Evolutionary conservation across 495 filamentous ascomycete genomes (phyloP).

Genomic region (Tuber calosporum): DNA sequence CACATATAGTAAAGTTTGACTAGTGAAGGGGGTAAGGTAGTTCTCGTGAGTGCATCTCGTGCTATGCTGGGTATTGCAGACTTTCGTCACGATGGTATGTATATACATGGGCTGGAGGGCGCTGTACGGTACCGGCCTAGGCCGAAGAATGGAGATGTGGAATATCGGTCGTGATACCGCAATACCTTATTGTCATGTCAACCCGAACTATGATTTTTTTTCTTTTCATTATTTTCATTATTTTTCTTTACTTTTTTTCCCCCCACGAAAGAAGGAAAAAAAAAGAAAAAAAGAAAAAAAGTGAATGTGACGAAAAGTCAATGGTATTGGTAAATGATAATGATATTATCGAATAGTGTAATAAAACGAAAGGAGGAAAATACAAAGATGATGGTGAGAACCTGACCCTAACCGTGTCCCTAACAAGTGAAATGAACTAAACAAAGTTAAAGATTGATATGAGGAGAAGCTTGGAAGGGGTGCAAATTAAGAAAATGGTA

Average conservation of each 20-base stretch:
- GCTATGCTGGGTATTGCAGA: background rate
- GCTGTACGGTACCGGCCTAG: background rate
- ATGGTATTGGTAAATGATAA: background rate
- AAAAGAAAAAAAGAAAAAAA: background rate
- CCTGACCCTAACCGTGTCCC: slow-evolving; percentile 4
- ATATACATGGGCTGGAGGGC: background rate
- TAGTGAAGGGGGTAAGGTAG: too few relatives aligned
- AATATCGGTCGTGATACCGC: background rate
- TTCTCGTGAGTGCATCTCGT: background rate
- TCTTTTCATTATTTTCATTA: too few relatives aligned
- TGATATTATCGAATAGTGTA: background rate
- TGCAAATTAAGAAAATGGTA: background rate
- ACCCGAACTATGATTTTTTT: background rate
- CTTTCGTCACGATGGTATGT: background rate
- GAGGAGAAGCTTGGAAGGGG: background rate
- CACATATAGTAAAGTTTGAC: background rate
- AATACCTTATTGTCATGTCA: too few relatives aligned
- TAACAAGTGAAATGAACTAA: background rate
- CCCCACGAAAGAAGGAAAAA: background rate
- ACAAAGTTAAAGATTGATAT: background rate
- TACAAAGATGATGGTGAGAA: background rate
- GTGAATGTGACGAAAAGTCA: background rate
- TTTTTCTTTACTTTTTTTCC: too few relatives aligned
- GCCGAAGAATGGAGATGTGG: too few relatives aligned
- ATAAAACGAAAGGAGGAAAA: background rate